Percentiles rank a stretch among this genome's conserved stretches.
Conservation (phyloP, 148 eudicot genomes). For the Amaranthus hypochondriacus region DNA sequence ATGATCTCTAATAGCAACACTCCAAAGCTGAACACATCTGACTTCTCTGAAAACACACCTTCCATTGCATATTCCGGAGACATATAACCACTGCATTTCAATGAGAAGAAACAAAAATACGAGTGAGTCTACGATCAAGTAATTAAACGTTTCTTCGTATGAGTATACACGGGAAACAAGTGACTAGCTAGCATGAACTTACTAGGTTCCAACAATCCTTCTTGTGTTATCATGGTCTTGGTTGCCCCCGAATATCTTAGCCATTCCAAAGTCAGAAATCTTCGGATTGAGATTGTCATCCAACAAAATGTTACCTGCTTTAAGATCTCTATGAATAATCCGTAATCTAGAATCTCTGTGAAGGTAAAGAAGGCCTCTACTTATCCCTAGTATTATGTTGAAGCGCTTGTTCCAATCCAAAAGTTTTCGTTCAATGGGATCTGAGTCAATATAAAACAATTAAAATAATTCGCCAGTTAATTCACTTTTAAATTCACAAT, state of each 20-base stretch:
- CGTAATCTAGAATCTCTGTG: constrained; percentile 21
- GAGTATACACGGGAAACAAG: constrained; percentile 25
- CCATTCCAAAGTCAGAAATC: constrained; percentile 47
- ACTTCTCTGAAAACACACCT: too few species aligned
- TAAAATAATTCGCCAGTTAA: too few species aligned
- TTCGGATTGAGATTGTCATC: constrained; percentile 7
- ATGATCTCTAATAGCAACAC: constrained; percentile 23
- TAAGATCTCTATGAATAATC: constrained; percentile 21
- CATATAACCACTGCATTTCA: not conserved
- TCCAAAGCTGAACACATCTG: constrained; percentile 19
- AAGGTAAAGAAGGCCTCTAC: constrained; percentile 23
- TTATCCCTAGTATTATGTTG: constrained; percentile 29
- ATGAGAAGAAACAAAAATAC: too few species aligned
- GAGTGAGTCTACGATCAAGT: constrained; percentile 11
- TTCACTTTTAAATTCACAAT: too few species aligned
- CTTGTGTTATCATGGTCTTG: constrained; percentile 28
- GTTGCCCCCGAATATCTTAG: constrained; percentile 29
- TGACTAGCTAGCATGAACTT: not conserved
- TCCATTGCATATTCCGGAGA: too few species aligned
- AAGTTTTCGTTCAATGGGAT: too few species aligned
- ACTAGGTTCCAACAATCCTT: constrained; percentile 35
- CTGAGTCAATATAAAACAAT: too few species aligned
- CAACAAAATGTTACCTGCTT: too few species aligned
- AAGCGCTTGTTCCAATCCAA: constrained; percentile 29
- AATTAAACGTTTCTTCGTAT: constrained; percentile 17